Evolutionary conservation across 352 stramenopile genomes (phyloP).

Genomic region (Blastocystis sp.): DNA sequence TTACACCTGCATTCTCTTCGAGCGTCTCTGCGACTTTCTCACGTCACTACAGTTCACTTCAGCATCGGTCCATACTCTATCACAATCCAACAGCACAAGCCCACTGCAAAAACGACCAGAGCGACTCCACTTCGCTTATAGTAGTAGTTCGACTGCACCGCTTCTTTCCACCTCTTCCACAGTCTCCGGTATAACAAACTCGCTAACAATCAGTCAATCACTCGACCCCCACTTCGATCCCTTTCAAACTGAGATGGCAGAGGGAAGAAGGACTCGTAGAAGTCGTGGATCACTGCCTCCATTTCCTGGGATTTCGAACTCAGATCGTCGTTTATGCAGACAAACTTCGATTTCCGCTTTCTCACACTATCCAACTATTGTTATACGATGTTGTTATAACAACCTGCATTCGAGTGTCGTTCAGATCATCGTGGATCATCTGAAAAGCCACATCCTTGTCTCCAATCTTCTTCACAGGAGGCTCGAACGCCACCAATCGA

Average conservation of each 20-base stretch:
- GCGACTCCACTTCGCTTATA: background rate
- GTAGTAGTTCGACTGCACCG: background rate
- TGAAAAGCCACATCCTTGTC: slow-evolving; percentile 80
- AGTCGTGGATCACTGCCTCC: slow-evolving; percentile 77
- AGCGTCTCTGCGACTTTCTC: background rate
- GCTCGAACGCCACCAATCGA: background rate
- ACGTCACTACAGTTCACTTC: background rate
- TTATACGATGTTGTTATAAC: background rate
- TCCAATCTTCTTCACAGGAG: slow-evolving; percentile 66
- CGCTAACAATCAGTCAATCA: background rate
- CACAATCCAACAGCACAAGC: background rate
- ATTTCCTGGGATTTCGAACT: slow-evolving; percentile 74
- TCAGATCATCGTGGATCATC: slow-evolving; percentile 86
- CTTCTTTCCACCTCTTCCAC: background rate
- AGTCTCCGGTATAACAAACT: background rate
- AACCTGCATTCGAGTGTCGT: slow-evolving; percentile 69
- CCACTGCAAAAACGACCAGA: background rate
- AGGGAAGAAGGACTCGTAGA: slow-evolving; percentile 84
- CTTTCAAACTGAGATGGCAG: slow-evolving; percentile 82
- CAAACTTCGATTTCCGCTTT: slow-evolving; percentile 83
- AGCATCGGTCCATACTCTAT: background rate
- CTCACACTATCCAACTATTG: slow-evolving; percentile 84
- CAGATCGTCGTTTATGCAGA: slow-evolving; percentile 93
- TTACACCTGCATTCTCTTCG: slow-evolving; percentile 5
- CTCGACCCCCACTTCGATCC: slow-evolving; percentile 64